Percentiles rank a stretch among this genome's conserved stretches.
phyloP scores from a whole-genome alignment of 2,329 filamentous ascomycete species.

The Aaosphaeria arxii region DNA sequence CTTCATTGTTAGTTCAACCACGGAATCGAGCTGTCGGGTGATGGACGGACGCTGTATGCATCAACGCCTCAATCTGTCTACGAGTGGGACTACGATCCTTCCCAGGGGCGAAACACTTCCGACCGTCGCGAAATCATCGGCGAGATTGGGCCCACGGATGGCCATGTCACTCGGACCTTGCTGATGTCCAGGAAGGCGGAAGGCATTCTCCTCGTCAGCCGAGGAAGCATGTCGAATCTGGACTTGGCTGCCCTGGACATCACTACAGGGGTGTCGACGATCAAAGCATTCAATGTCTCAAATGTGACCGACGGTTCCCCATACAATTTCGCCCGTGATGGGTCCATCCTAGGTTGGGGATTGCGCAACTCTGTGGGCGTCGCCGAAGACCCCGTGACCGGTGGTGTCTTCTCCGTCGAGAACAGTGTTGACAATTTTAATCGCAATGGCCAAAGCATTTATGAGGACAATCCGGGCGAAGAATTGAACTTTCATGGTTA shows the following conservation, averaged over 20 bases:
- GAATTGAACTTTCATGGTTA: conserved; percentile 71
- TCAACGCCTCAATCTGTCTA: conserved; percentile 60
- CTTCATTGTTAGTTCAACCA: conserved; percentile 44
- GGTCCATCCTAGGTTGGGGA: conserved; percentile 60
- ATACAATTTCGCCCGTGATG: conserved; percentile 52
- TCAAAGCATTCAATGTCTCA: conserved; percentile 60
- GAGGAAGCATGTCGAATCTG: conserved; percentile 63
- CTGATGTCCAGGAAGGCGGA: conserved; percentile 56
- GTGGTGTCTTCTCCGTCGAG: conserved; percentile 58
- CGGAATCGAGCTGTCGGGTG: conserved; percentile 48
- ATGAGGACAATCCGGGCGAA: conserved; percentile 68
- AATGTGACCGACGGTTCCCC: conserved; percentile 33
- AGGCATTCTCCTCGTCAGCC: conserved; percentile 61
- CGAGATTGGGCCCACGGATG: conserved; percentile 55
- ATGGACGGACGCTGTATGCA: conserved; percentile 51
- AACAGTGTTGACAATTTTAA: conserved; percentile 66
- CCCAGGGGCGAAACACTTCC: conserved; percentile 45
- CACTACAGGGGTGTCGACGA: conserved; percentile 60
- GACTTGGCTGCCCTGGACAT: conserved; percentile 54
- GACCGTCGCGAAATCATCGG: conserved; percentile 53
- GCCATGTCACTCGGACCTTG: conserved; percentile 66
- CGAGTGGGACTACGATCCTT: conserved; percentile 64
- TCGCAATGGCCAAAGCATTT: conserved; percentile 59
- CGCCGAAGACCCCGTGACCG: conserved; percentile 56
- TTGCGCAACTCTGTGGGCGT: conserved; percentile 71